These are phyloP conservation scores for Metschnikowia lachancei DNA, from an alignment of 805 yeast species.

Conservation along the genomic window DNA sequence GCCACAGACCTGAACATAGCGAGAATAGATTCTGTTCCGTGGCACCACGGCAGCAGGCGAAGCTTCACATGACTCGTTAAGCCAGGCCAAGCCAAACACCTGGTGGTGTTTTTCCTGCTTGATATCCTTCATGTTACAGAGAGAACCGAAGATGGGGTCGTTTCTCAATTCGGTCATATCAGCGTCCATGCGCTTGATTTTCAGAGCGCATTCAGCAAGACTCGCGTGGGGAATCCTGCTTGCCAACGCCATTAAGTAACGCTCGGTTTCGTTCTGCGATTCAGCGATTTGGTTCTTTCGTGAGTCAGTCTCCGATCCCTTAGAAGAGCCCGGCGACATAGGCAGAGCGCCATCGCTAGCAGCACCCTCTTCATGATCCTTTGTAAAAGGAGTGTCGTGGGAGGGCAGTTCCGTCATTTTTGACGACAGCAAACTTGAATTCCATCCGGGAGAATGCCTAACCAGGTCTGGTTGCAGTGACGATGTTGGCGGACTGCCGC, in stretches of 20 bases:
- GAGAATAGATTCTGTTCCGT: constrained; percentile 41
- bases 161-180: constrained; percentile 4
- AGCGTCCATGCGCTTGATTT: constrained; percentile 13
- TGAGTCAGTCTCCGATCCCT: neutral
- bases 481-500: too few relatives aligned
- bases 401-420: too few relatives aligned
- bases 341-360: neutral
- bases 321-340: too few relatives aligned
- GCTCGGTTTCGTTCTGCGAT: constrained; percentile 11
- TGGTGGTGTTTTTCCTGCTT: constrained; percentile 62
- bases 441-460: too few relatives aligned
- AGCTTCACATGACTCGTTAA: constrained; percentile 63
- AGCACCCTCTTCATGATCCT: neutral
- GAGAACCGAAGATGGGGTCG: constrained; percentile 10
- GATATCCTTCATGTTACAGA: constrained; percentile 8
- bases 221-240: constrained; percentile 2
- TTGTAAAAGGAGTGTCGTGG: neutral
- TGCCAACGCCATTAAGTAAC: constrained; percentile 12
- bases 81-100: constrained; percentile 79
- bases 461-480: too few relatives aligned
- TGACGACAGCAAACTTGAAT: too few relatives aligned
- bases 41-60: constrained; percentile 43
- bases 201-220: constrained; percentile 16
- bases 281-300: constrained; percentile 8
- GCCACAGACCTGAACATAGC: constrained; percentile 41